A percentile compares a stretch with the other conserved stretches of the same genome.
Evolutionary conservation across 805 yeast genomes (phyloP).

Genomic region (Candida fluviatilis): DNA sequence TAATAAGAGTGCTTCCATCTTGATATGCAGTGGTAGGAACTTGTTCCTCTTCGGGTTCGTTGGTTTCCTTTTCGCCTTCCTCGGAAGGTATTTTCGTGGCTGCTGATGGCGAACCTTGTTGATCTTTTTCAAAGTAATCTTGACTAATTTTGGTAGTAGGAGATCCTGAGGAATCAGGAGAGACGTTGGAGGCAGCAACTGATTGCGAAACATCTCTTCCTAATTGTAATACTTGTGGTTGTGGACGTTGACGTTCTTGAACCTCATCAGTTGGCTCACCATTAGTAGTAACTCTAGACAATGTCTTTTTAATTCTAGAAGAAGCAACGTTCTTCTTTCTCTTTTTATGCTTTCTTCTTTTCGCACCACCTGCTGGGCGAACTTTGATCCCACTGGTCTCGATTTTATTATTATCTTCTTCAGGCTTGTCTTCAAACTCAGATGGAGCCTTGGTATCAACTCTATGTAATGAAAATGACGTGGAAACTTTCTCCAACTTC

Average conservation of each 20-base stretch:
- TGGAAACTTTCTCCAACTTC: slow-evolving; percentile 62
- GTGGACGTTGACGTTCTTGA: slow-evolving; percentile 32
- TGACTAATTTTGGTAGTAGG: slow-evolving; percentile 1
- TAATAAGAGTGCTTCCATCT: slow-evolving; percentile 66
- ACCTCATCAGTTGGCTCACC: slow-evolving; percentile 11
- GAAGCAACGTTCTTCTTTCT: slow-evolving; percentile 22
- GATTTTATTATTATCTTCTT: slow-evolving; percentile 33
- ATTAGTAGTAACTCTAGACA: slow-evolving; percentile 18
- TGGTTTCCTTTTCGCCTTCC: not conserved
- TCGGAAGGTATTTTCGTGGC: not conserved
- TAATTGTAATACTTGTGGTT: slow-evolving; percentile 36
- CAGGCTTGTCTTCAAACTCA: slow-evolving; percentile 16
- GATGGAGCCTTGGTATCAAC: slow-evolving; percentile 53
- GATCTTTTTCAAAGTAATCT: not conserved
- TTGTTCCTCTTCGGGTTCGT: not conserved
- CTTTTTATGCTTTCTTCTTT: slow-evolving; percentile 41
- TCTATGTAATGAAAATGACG: slow-evolving; percentile 78
- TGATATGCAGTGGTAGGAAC: slow-evolving; percentile 40
- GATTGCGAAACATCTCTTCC: slow-evolving; percentile 19
- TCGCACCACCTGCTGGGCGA: slow-evolving; percentile 74
- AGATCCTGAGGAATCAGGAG: slow-evolving; percentile 1
- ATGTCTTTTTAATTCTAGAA: slow-evolving; percentile 29
- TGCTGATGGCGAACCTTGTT: not conserved
- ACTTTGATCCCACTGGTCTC: slow-evolving; percentile 64
- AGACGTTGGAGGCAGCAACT: slow-evolving; percentile 3